phyloP scores from a whole-genome alignment of 1,284 basidiomycete species.

The Sanghuangporus weigelae region DNA sequence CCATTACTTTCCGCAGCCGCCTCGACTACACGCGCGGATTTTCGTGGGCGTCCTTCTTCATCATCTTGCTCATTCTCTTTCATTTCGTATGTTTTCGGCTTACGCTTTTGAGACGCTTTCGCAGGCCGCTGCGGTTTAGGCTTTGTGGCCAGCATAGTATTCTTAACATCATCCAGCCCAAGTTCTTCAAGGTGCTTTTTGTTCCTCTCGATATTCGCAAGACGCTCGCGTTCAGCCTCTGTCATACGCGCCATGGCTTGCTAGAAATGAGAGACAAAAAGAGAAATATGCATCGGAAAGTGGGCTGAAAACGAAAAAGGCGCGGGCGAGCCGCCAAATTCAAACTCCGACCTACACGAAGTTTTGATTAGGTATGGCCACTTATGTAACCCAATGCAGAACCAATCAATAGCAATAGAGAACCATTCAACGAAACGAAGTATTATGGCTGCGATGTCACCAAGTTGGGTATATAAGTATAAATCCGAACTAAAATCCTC shows the following conservation, averaged over 20 bases:
- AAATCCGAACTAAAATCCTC: background rate
- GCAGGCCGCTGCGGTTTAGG: background rate
- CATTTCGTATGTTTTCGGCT: background rate
- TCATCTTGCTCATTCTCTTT: slow-evolving; percentile 7
- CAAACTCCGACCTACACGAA: background rate
- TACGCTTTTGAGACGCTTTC: slow-evolving; percentile 21
- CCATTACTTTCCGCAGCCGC: slow-evolving; percentile 23
- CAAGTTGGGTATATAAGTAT: background rate
- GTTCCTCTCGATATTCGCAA: slow-evolving; percentile 47
- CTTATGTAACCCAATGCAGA: no score
- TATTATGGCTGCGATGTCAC: background rate
- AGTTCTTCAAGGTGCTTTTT: slow-evolving; percentile 37
- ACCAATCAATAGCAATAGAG: no score
- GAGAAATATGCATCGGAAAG: no score
- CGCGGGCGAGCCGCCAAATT: background rate
- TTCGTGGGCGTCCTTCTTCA: background rate
- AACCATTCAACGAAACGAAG: background rate
- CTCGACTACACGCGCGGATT: slow-evolving; percentile 20
- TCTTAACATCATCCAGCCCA: slow-evolving; percentile 30
- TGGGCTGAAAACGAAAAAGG: background rate
- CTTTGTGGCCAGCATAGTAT: background rate
- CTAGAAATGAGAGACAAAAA: background rate
- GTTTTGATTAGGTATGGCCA: no score
- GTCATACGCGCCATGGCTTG: slow-evolving; percentile 30
- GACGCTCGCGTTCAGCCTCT: slow-evolving; percentile 44